Evolutionary conservation across 306 rosid species (phyloP).

Genomic region (Acacia confusa): DNA sequence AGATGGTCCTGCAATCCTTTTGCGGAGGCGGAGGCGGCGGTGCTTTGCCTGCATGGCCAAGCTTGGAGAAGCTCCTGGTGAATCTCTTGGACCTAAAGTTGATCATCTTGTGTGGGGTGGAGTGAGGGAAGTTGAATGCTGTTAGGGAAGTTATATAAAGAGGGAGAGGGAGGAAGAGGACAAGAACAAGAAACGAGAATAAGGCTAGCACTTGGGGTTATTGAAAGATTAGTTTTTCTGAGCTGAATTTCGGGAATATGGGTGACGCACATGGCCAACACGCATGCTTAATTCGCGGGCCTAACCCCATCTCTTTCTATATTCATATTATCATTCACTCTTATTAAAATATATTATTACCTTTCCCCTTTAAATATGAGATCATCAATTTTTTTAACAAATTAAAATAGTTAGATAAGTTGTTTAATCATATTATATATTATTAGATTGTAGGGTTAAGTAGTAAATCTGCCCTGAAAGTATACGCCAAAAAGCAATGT

Average conservation of each 20-base stretch:
- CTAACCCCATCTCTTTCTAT: constrained; percentile 35
- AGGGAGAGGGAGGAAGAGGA: constrained; percentile 10
- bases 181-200: constrained; percentile 34
- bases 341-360: too few species aligned
- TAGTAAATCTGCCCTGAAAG: too few species aligned
- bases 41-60: constrained; percentile 38
- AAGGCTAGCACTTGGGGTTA: constrained; percentile 26
- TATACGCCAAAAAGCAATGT: too few species aligned
- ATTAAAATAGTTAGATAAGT: too few species aligned
- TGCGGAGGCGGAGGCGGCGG: constrained; percentile 17
- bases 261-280: constrained; percentile 74
- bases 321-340: not conserved
- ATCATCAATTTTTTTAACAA: too few species aligned
- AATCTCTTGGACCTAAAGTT: constrained; percentile 82
- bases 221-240: constrained; percentile 21
- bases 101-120: constrained; percentile 46
- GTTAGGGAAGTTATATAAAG: constrained; percentile 47
- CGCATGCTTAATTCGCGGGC: constrained; percentile 76
- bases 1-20: constrained; percentile 27
- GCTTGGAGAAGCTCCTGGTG: constrained; percentile 64
- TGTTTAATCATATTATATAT: too few species aligned
- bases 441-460: too few species aligned
- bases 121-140: constrained; percentile 13
- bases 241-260: constrained; percentile 47
- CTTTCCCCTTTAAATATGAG: too few species aligned